Conservation (phyloP, 208 protist genomes). For the Borovskyia barvae region DNA sequence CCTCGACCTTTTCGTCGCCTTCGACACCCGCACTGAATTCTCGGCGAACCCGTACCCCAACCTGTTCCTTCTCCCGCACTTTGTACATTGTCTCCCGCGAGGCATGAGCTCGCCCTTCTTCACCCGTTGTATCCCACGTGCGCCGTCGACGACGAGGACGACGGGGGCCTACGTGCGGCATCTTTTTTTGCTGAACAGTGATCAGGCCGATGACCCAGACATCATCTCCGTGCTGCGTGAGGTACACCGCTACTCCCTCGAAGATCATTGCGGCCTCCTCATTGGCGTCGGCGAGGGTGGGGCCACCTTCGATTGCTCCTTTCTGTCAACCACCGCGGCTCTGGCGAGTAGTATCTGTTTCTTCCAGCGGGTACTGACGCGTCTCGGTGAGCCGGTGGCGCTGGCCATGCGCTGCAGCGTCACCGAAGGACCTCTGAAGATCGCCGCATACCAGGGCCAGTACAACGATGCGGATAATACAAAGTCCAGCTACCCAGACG, state of each 20-base stretch:
- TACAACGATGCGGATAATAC: slow-evolving; percentile 86
- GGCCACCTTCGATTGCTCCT: slow-evolving; percentile 69
- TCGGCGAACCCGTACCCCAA: slow-evolving; percentile 44
- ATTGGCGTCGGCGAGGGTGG: slow-evolving; percentile 64
- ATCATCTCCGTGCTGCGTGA: slow-evolving; percentile 69
- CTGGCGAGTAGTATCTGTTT: slow-evolving; percentile 81
- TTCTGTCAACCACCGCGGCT: slow-evolving; percentile 69
- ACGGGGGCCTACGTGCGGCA: slow-evolving; percentile 71
- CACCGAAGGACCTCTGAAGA: slow-evolving; percentile 58
- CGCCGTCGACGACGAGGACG: slow-evolving; percentile 53
- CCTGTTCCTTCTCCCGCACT: slow-evolving; percentile 54
- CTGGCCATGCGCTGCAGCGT: slow-evolving; percentile 57
- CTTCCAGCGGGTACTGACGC: slow-evolving; percentile 73
- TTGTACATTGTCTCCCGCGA: slow-evolving; percentile 65
- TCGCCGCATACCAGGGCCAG: slow-evolving; percentile 78
- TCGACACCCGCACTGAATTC: slow-evolving; percentile 75
- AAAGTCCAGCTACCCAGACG: slow-evolving; percentile 72
- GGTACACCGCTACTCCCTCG: slow-evolving; percentile 83
- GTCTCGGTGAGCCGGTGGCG: slow-evolving; percentile 61
- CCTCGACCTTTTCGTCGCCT: slow-evolving; percentile 64
- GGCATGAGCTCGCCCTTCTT: slow-evolving; percentile 69
- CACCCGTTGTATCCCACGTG: slow-evolving; percentile 49
- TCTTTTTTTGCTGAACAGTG: slow-evolving; percentile 40
- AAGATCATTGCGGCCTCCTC: slow-evolving; percentile 79
- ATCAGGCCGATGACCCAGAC: slow-evolving; percentile 51